Conservation (phyloP, 2,329 filamentous ascomycete species). For the Moelleriella libera region DNA sequence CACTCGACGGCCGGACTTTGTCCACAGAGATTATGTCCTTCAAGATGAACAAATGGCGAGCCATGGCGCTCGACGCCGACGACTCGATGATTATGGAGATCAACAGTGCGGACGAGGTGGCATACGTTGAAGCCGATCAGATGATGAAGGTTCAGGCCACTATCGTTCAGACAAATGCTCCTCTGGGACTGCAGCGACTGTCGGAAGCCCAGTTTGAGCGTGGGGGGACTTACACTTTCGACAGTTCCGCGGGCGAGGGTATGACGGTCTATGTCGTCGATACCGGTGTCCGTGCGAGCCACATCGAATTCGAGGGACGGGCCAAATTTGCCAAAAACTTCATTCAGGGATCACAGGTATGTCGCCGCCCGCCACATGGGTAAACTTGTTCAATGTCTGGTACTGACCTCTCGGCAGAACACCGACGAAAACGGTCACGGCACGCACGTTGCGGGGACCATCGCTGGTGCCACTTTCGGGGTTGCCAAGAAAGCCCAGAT, state of each 20-base stretch:
- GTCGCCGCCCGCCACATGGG: background rate
- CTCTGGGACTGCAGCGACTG: constrained; percentile 37
- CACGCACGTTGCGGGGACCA: constrained; percentile 48
- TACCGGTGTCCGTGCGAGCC: constrained; percentile 44
- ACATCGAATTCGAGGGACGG: constrained; percentile 42
- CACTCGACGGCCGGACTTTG: constrained; percentile 28
- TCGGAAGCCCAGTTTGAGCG: constrained; percentile 25
- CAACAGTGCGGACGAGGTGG: constrained; percentile 31
- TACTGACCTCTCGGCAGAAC: constrained; percentile 15
- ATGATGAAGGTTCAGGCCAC: constrained; percentile 27
- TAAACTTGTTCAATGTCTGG: no score
- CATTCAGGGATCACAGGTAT: constrained; percentile 35
- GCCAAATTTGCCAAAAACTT: constrained; percentile 28
- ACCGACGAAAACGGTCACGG: constrained; percentile 49
- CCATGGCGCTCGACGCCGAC: constrained; percentile 37
- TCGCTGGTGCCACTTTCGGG: constrained; percentile 45
- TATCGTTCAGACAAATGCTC: constrained; percentile 37
- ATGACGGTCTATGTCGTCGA: constrained; percentile 51
- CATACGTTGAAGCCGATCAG: constrained; percentile 39
- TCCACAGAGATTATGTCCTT: constrained; percentile 32
- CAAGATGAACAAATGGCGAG: constrained; percentile 35
- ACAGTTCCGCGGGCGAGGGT: constrained; percentile 35
- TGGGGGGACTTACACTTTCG: constrained; percentile 26
- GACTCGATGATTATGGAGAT: constrained; percentile 35
- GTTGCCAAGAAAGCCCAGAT: constrained; percentile 44